Conservation (phyloP, 2,329 filamentous ascomycete genomes). For the Gaeumannomyces tritici region DNA sequence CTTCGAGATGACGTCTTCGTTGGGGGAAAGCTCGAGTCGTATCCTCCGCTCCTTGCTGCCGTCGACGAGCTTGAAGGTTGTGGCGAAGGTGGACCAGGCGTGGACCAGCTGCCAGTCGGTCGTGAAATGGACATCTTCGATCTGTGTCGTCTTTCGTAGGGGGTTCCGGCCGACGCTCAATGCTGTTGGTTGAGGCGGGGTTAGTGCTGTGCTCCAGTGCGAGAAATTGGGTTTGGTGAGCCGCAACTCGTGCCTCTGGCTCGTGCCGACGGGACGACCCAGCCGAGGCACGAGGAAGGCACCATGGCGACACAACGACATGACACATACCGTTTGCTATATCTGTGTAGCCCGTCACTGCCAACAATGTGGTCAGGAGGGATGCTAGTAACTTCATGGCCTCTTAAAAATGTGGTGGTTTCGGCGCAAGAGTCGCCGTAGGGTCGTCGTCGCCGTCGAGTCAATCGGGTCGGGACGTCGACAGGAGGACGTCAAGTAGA, state of each 20-base stretch:
- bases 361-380: conserved; percentile 4
- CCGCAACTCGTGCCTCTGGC: no score
- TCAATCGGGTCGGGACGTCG: background rate
- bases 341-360: background rate
- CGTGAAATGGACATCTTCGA: conserved; percentile 69
- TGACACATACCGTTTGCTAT: background rate
- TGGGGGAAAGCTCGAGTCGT: conserved; percentile 76
- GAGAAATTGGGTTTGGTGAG: no score
- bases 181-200: conserved; percentile 29
- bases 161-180: conserved; percentile 66
- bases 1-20: conserved; percentile 77
- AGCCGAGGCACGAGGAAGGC: background rate
- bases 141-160: conserved; percentile 59
- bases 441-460: background rate
- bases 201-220: no score
- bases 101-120: conserved; percentile 72
- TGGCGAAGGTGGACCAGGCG: conserved; percentile 72
- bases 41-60: conserved; percentile 55
- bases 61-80: conserved; percentile 69
- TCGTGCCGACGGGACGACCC: no score
- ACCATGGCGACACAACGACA: no score
- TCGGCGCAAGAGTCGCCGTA: background rate
- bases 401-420: background rate
- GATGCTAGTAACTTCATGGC: conserved; percentile 4
- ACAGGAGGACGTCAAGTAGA: no score